These are phyloP conservation scores for Rhododendron henanense DNA, from an alignment of 148 eudicot genomes.

Conservation along the genomic window DNA sequence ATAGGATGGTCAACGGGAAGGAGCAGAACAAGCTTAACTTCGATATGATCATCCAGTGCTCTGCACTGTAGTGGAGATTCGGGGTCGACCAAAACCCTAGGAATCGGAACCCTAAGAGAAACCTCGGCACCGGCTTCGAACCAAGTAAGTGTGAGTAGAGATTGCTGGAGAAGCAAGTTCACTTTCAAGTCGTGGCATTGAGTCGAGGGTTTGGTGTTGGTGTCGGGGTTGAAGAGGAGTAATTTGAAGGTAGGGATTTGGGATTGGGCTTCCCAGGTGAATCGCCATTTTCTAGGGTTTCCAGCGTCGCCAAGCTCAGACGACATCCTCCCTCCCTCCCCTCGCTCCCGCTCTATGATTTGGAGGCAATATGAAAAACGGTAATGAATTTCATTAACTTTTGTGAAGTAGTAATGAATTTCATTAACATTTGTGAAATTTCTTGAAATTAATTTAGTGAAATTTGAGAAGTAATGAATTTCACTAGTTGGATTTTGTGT, in stretches of 20 bases:
- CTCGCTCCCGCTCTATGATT: background rate
- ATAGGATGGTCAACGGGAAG: conserved; percentile 87
- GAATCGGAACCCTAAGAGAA: conserved; percentile 56
- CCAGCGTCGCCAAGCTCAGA: background rate
- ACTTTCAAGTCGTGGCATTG: conserved; percentile 43
- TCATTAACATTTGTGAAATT: too few species aligned
- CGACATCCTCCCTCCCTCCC: conserved; percentile 21
- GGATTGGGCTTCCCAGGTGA: conserved; percentile 93
- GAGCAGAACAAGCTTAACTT: conserved; percentile 60
- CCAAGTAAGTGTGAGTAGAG: conserved; percentile 41
- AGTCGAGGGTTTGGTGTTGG: conserved; percentile 39
- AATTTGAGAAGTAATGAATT: too few species aligned
- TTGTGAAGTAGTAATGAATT: too few species aligned
- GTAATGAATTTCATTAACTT: too few species aligned
- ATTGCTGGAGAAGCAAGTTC: conserved; percentile 38
- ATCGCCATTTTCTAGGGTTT: conserved; percentile 85
- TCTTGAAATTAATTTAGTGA: too few species aligned
- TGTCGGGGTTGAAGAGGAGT: conserved; percentile 46
- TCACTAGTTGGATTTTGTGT: too few species aligned
- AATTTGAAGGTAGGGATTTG: conserved; percentile 67
- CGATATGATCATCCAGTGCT: conserved; percentile 57
- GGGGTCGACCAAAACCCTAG: conserved; percentile 68
- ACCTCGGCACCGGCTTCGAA: conserved; percentile 16
- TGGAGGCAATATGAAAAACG: conserved; percentile 10
- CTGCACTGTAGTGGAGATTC: conserved; percentile 51